Base-by-base conservation (phyloP, 208 protist genomes). In the Spongospora subterranea region DNA sequence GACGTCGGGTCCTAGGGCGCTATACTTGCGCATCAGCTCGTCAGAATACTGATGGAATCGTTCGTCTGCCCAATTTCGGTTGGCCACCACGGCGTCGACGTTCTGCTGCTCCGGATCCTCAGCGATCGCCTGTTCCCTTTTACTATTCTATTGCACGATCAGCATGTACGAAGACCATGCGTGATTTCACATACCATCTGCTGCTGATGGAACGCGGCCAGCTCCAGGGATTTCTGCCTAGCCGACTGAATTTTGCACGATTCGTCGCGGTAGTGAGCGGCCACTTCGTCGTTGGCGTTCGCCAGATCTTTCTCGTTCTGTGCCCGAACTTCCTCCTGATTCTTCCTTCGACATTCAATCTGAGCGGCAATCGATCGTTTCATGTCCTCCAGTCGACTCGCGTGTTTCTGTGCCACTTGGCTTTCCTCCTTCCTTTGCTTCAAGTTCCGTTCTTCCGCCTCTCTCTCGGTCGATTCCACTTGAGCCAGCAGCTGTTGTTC, bases 131-230 rank as follows among this genome's bases (percentile, higher is more conserved):
- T 82, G 6, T 43, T 35, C n/a, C 35, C 71, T 43, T 13, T 82
- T 43, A 6, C 71, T 82, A n/a, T 6, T 20, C 6, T 20, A 35
- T 35, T 39, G 17, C 40, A 20, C 71, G n/a, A 82, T 82, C 11
- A 6, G 6, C 17, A 82, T 43, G 71, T 6, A 35, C 6, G 11
- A 82, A 6, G n/a, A 35, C 35, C 71, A 13, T n/a, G n/a, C n/a
- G n/a, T n/a, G n/a, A 82, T 43, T 43, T 35, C 17, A 29, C 17
- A 82, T 43, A 43, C 71, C 35, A 82, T 82, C n/a, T 82, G 71
- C n/a, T 20, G 17, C 17, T n/a, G 6, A 82, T 82, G 71, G n/a
- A 82, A 82, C n/a, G 6, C 11, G 6, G 71, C 71, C 71, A 82
- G 71, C 13, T 82, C 17, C 35, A 6, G 71, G 17, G 71, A 20